Evolutionary conservation across 1,284 basidiomycete species (phyloP), one percentile per base, ranked within the genome.

Genomic region (Sutorius eximius): DNA sequence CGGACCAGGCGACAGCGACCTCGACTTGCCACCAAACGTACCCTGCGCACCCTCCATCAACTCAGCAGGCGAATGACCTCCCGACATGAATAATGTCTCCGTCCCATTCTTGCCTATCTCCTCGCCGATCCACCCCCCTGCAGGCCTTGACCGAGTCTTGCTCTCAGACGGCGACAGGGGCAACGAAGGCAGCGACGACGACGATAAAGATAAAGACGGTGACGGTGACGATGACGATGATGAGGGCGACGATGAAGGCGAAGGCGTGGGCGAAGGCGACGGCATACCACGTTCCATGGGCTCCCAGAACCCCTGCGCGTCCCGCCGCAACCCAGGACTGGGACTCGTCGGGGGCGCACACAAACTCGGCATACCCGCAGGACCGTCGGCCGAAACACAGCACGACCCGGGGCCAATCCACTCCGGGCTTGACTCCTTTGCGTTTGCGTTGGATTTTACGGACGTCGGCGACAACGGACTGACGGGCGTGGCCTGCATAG

Each of bases 291-390:
- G 24, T 5, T 27, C 24, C 27, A 57, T 34, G n/a, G 65, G 51
- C 18, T 67, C 67, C 66, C 68, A 70, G 42, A 70, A 70, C n/a
- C 68, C 66, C 5, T 69, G 68, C 13, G 59, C 49, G 59, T 66
- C 59, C 47, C 57, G 69, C 16, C 54, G 55, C 29, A 67, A 51
- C 10, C 40, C 63, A 16, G 44, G 33, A 12, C 46, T 49, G 9
- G 51, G 52, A 56, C 56, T 61, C 38, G 47, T 54, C 7, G 44
- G 47, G 15, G 66, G 50, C 15, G 60, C 61, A 30, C 37, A 46
- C 13, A 49, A 45, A 55, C 43, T 56, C 27, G 32, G 53, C 43
- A 6, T 52, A 22, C 51, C 34, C 24, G 55, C 47, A 29, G 49
- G 37, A 4, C 20, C 42, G 32, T 65, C 51, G 10, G 45, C 37